Percentiles rank a stretch among this genome's conserved stretches.
phyloP scores from a whole-genome alignment of 2,329 filamentous ascomycete species.

The Cordyceps tenuipes region DNA sequence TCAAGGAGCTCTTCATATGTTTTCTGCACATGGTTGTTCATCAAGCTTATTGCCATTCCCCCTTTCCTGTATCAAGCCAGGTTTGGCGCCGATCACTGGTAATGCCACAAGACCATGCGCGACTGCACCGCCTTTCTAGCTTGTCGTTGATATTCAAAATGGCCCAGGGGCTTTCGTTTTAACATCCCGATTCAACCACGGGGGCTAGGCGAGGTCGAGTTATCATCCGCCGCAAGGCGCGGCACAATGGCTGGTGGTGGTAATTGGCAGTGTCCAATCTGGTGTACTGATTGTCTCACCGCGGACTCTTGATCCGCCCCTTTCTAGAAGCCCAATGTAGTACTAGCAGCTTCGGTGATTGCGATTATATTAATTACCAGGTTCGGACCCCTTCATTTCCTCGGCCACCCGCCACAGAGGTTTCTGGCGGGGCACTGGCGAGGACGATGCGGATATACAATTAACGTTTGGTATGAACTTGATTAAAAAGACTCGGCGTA shows the following conservation, averaged over 20 bases:
- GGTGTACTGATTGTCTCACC: conserved; percentile 5
- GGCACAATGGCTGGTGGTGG: conserved; percentile 1
- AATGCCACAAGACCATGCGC: neutral
- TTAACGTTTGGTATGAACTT: neutral
- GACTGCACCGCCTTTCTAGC: neutral
- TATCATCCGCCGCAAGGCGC: conserved; percentile 3
- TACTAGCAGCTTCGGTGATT: neutral
- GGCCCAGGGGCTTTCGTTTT: conserved; percentile 3
- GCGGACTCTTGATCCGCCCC: neutral
- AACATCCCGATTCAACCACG: neutral
- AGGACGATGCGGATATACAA: neutral
- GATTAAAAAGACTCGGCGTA: neutral
- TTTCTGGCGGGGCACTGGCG: neutral
- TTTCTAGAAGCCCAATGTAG: conserved; percentile 10
- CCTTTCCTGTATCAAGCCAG: neutral
- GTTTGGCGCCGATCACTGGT: conserved; percentile 4
- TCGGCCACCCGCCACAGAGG: conserved; percentile 1
- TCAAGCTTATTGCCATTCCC: neutral
- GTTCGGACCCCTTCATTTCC: conserved; percentile 7
- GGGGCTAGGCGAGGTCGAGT: neutral
- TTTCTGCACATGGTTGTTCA: neutral
- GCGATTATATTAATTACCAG: neutral
- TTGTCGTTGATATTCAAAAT: neutral
- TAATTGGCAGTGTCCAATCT: conserved; percentile 9
- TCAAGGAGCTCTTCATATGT: neutral